Percentiles rank a stretch among this genome's conserved stretches.
Conservation (phyloP, 805 yeast genomes). For the Lipomyces chichibuensis region DNA sequence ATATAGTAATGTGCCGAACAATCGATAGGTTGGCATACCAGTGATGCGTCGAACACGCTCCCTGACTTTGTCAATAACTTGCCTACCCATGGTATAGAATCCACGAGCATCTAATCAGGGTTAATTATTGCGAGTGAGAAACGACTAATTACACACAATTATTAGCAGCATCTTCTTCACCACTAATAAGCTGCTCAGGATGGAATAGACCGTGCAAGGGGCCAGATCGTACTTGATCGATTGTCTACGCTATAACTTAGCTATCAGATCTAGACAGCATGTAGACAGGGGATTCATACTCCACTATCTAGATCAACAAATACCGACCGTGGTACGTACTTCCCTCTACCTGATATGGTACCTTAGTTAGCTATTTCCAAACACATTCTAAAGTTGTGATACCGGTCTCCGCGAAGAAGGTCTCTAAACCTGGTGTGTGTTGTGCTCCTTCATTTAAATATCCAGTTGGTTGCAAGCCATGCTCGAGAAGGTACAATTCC, state of each 20-base stretch:
- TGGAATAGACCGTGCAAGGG: conserved; percentile 89
- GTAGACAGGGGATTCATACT: conserved; percentile 58
- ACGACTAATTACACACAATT: conserved; percentile 54
- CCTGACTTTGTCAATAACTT: conserved; percentile 86
- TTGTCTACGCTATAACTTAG: conserved; percentile 7
- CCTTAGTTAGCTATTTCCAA: background rate
- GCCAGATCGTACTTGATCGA: conserved; percentile 95
- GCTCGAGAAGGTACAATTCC: conserved; percentile 96
- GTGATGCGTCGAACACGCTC: conserved; percentile 91
- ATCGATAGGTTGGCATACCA: conserved; percentile 8
- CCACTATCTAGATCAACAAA: conserved; percentile 98
- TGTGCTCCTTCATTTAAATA: conserved; percentile 53
- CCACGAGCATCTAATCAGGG: conserved; percentile 71
- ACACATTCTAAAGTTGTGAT: background rate
- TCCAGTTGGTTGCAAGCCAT: conserved; percentile 96
- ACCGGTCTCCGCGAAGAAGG: conserved; percentile 94
- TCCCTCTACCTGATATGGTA: conserved; percentile 59
- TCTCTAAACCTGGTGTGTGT: conserved; percentile 88
- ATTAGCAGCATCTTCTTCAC: conserved; percentile 98
- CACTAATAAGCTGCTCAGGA: conserved; percentile 95
- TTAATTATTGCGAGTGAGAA: background rate
- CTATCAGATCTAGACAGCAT: background rate
- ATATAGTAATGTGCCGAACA: background rate
- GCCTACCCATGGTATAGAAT: conserved; percentile 97
- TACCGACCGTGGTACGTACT: conserved; percentile 95